Evolutionary conservation across 2,329 filamentous ascomycete genomes (phyloP), one percentile per base, ranked within the genome.

Genomic region (Paraconiothyrium brasiliense): DNA sequence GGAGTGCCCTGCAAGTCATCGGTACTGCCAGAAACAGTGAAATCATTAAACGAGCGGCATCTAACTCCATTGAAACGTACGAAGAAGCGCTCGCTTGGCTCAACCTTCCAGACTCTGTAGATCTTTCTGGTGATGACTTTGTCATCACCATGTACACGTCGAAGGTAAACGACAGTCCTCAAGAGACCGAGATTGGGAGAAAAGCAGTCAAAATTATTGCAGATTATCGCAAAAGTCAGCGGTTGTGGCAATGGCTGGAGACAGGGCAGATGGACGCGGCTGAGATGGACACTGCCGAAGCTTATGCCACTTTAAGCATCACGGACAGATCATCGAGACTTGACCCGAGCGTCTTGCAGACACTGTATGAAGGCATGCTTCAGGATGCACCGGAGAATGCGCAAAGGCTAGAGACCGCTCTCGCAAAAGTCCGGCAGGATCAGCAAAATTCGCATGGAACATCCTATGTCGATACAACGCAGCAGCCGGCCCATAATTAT

Each of bases 41-140:
- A 47, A 80, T 79, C 46, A 86, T 92, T 56, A 81, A 84, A 64
- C 82, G 83, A 51, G 84, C 86, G 48, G 87, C 89, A 4, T 83
- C 86, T 67, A 84, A 86, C 69, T 83, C 81, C 14, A 81, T 90
- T 32, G 84, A 89, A 63, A 88, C 84, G n/a, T 85, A 86, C 58
- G 84, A 87, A 49, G 87, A 91, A 71, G 90, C 90, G 1, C 80
- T 90, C 35, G 79, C 84, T 13, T 91, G 85, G 78, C 80, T 92
- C 13, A 86, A 84, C 8, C 84, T 87, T 30, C 37, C 39, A 11
- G 76, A 72, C 6, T 44, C 37, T 34, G 69, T 69, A 22, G 62
- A 77, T 11, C 39, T 41, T 20, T 84, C 82, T 10, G 69, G 81
- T 2, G 87, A 90, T 69, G 86, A 89, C 51, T 86, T 86, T 64